Conservation (phyloP, 305 asterid species). For the Fraxinus latifolia region DNA sequence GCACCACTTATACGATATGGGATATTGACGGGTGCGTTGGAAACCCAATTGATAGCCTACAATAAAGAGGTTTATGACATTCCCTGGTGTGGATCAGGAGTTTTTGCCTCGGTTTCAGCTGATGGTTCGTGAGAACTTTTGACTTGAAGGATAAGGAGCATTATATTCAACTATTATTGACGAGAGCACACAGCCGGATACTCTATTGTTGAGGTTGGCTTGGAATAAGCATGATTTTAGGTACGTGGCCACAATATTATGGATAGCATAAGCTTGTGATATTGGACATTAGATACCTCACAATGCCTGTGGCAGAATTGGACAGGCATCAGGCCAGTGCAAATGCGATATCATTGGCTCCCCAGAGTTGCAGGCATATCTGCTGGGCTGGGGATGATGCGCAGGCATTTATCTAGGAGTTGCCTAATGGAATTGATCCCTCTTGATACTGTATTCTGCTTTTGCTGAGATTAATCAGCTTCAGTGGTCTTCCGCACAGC, state of each 20-base stretch:
- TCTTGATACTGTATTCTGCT: background rate
- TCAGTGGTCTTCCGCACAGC: background rate
- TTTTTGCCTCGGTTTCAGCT: constrained; percentile 75
- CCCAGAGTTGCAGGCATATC: background rate
- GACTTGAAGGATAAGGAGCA: constrained; percentile 80
- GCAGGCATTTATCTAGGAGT: background rate
- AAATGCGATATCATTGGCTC: background rate
- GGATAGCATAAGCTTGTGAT: background rate
- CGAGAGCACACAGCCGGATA: constrained; percentile 32
- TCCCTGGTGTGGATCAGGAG: constrained; percentile 82
- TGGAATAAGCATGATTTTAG: background rate
- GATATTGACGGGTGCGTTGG: constrained; percentile 67
- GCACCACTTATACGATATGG: constrained; percentile 85
- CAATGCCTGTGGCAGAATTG: background rate
- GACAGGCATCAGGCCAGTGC: background rate
- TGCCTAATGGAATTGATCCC: background rate
- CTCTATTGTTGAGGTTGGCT: background rate
- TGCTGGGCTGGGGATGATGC: background rate
- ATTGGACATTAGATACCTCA: background rate
- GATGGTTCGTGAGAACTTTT: constrained; percentile 80
- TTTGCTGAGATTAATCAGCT: background rate
- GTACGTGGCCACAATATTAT: background rate
- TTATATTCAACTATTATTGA: constrained; percentile 73
- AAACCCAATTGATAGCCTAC: constrained; percentile 70
- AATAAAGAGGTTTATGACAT: constrained; percentile 85